Base-by-base conservation (phyloP, 768 basidiomycete species). In the Tulasnella sp. region DNA sequence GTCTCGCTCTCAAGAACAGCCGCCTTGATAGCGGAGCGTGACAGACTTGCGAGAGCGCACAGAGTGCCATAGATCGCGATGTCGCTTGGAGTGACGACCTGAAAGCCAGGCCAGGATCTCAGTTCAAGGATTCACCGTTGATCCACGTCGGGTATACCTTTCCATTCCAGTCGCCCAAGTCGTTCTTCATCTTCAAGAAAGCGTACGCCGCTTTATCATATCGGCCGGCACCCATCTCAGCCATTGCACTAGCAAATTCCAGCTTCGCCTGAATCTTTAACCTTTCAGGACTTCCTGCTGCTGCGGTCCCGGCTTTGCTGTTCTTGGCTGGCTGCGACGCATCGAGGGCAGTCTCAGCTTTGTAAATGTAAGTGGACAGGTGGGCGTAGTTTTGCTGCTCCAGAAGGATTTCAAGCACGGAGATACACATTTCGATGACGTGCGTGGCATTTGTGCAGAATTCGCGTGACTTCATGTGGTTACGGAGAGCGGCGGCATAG, bases 271-370 rank as follows among this genome's bases (percentile, higher is more conserved):
- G 90, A 4, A 93, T 87, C 80, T 87, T 89, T 79, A 91, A 91
- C 51, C 91, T 88, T 77, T 91, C 91, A 18, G 82, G 74, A 29
- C 82, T 83, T 37, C 80, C 79, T 23, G 84, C 80, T 13, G 83
- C 80, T 18, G 86, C 82, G 2, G 85, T 84, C 0, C 61, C 42
- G 9, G 79, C 72, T 57, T 73, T 77, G 20, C 57, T 67, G 35
- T 37, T 44, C 42, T 46, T 70, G n/a, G 42, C 48, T 0, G 69
- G 44, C 29, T 75, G 77, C 7, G 79, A 70, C 3, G 90, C 89
- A 55, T 97, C 95, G 35, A 98, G 87, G 0, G 94, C 93, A 0
- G 94, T 91, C 79, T 98, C 96, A n/a, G 95, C 95, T 84, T 98
- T 98, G 89, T 92, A 94, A 39, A 98, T 90, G 82, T 98, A 96